phyloP scores from a whole-genome alignment of 176 grass and related monocot species.

The Oryza punctata region DNA sequence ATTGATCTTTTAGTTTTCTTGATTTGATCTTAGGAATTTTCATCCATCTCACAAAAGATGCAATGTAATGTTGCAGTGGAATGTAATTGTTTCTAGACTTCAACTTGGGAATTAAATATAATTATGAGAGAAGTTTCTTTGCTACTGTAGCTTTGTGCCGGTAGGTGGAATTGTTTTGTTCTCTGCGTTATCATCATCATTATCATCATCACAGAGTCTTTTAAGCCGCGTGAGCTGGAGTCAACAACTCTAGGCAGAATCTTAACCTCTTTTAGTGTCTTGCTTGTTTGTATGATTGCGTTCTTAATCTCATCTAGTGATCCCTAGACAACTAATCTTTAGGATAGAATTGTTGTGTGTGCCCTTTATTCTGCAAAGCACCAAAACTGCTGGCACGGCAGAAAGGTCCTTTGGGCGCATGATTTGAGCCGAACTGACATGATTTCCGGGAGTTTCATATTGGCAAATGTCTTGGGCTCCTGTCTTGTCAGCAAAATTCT shows the following conservation, averaged over 20 bases:
- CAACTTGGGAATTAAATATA: constrained; percentile 2
- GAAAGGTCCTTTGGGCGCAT: constrained; percentile 23
- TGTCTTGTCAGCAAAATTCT: neutral
- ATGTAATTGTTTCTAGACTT: constrained; percentile 16
- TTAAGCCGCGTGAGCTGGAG: constrained; percentile 23
- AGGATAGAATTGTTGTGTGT: neutral
- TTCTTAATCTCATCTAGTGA: constrained; percentile 12
- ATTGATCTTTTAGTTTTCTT: neutral
- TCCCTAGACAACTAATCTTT: constrained; percentile 2
- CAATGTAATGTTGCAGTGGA: constrained; percentile 1
- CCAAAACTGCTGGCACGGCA: constrained; percentile 32
- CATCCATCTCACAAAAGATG: neutral
- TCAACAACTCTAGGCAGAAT: constrained; percentile 34
- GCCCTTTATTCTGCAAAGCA: constrained; percentile 25
- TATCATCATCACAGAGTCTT: neutral
- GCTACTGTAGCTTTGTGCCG: neutral
- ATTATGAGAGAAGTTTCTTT: constrained; percentile 12
- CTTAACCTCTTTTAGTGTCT: constrained; percentile 23
- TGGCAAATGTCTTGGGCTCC: constrained; percentile 6
- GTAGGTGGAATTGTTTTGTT: neutral
- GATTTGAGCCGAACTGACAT: constrained; percentile 12
- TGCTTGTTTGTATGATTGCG: constrained; percentile 9
- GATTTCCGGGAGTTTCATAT: neutral
- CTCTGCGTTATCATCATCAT: neutral
- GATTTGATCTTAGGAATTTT: neutral